Evolutionary conservation across 441 rosid genomes (phyloP).

Genomic region (Pelargonium fulgidum): DNA sequence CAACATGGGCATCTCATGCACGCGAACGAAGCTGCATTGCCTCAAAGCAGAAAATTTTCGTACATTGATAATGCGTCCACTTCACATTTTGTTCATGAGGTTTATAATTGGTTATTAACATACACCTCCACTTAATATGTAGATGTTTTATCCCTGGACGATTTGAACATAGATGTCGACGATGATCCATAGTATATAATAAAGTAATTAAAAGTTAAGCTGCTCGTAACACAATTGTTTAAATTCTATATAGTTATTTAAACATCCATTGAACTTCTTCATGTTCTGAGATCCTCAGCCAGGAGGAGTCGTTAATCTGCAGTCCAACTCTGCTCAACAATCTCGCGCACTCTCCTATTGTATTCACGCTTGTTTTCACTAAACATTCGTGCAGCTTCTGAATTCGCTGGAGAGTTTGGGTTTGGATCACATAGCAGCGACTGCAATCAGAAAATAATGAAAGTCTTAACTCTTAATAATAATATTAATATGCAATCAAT

Average conservation of each 20-base stretch:
- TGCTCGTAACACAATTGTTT: not conserved
- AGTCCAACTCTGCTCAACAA: slow-evolving; percentile 53
- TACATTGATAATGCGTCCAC: too few species aligned
- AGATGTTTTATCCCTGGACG: too few species aligned
- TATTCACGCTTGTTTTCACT: slow-evolving; percentile 46
- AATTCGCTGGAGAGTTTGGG: slow-evolving; percentile 49
- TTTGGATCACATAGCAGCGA: slow-evolving; percentile 47
- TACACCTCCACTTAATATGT: too few species aligned
- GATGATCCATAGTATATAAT: not conserved
- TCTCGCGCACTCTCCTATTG: slow-evolving; percentile 43
- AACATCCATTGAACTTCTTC: slow-evolving; percentile 2
- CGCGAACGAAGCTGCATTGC: too few species aligned
- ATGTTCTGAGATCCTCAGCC: not conserved
- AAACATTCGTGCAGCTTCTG: slow-evolving; percentile 47
- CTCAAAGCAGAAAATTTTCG: too few species aligned
- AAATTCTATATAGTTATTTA: not conserved
- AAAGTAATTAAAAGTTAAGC: not conserved
- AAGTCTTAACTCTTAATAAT: not conserved
- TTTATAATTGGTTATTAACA: too few species aligned
- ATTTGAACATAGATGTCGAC: not conserved
- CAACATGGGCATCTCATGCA: too few species aligned
- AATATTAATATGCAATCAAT: not conserved
- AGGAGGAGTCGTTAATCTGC: slow-evolving; percentile 29
- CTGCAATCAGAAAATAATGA: slow-evolving; percentile 18
- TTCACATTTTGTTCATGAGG: too few species aligned